phyloP scores from a whole-genome alignment of 2,329 filamentous ascomycete genomes.

The Elsinoe australis region DNA sequence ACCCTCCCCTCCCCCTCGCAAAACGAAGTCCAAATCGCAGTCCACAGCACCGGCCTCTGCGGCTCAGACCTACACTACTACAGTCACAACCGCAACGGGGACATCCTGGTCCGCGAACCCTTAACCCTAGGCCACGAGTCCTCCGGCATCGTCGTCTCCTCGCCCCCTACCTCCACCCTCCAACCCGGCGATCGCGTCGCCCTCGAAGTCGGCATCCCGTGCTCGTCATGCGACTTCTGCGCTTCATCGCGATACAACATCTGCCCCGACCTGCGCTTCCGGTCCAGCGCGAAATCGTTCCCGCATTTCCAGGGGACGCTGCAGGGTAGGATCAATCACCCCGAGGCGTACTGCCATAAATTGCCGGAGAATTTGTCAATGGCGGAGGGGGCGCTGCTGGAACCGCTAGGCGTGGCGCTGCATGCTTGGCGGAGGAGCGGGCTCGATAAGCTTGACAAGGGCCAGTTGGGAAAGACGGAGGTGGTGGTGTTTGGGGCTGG shows the following conservation, averaged over 20 bases:
- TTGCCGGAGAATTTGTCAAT: conserved; percentile 47
- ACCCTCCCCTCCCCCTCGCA: conserved; percentile 39
- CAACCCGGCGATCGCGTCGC: conserved; percentile 74
- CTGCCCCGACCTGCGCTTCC: conserved; percentile 51
- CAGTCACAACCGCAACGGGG: conserved; percentile 75
- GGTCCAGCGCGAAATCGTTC: conserved; percentile 52
- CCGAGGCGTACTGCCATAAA: conserved; percentile 52
- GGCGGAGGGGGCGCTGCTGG: conserved; percentile 51
- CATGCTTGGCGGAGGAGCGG: conserved; percentile 51
- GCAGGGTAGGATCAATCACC: conserved; percentile 55
- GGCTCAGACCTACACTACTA: conserved; percentile 78
- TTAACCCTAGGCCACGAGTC: conserved; percentile 76
- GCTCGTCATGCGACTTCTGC: conserved; percentile 55
- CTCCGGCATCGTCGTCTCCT: conserved; percentile 68
- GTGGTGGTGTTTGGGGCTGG: conserved; percentile 55
- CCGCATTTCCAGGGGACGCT: conserved; percentile 58
- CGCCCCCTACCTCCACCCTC: conserved; percentile 54
- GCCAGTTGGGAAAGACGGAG: conserved; percentile 31
- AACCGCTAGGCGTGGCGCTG: conserved; percentile 54
- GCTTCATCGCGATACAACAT: conserved; percentile 54
- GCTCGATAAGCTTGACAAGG: conserved; percentile 31
- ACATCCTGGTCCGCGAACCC: conserved; percentile 73
- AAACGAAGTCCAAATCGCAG: conserved; percentile 55
- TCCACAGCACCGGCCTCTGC: conserved; percentile 61
- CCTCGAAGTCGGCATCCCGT: conserved; percentile 86